phyloP scores from a whole-genome alignment of 176 grass and related monocot species.

The Oryza punctata region DNA sequence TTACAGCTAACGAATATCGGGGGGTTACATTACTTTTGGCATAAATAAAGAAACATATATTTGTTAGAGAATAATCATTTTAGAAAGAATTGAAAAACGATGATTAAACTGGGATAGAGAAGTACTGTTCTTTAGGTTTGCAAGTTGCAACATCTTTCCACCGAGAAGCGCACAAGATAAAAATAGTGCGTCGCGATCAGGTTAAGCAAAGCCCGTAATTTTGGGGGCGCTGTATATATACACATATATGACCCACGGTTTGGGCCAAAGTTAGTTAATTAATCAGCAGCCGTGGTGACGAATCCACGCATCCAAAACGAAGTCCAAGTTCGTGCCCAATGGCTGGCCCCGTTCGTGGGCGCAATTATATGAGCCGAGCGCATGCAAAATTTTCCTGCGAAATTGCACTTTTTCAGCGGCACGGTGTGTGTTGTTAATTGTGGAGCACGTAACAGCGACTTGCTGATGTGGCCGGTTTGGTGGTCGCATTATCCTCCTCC shows the following conservation, averaged over 20 bases:
- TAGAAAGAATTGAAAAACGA: too few species aligned
- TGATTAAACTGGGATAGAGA: too few species aligned
- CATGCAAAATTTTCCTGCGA: too few species aligned
- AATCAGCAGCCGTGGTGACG: neutral
- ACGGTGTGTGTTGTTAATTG: neutral
- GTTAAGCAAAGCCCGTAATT: neutral
- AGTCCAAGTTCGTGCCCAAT: conserved; percentile 36
- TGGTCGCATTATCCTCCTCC: neutral
- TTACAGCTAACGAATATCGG: too few species aligned
- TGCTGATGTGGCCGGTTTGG: neutral
- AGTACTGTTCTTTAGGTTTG: neutral
- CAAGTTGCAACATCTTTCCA: neutral
- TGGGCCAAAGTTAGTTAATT: neutral
- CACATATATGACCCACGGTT: neutral
- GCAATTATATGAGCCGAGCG: conserved; percentile 30
- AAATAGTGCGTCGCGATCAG: neutral
- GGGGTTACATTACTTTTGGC: too few species aligned
- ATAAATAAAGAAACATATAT: too few species aligned
- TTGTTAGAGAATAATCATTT: too few species aligned
- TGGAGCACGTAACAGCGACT: conserved; percentile 48
- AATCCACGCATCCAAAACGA: neutral
- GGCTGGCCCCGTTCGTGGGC: neutral
- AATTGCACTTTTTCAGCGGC: neutral
- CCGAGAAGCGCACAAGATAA: neutral
- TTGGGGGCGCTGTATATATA: too few species aligned